Evolutionary conservation across 2,329 filamentous ascomycete species (phyloP), one percentile per base, ranked within the genome.

Genomic region (Claviceps maximensis): DNA sequence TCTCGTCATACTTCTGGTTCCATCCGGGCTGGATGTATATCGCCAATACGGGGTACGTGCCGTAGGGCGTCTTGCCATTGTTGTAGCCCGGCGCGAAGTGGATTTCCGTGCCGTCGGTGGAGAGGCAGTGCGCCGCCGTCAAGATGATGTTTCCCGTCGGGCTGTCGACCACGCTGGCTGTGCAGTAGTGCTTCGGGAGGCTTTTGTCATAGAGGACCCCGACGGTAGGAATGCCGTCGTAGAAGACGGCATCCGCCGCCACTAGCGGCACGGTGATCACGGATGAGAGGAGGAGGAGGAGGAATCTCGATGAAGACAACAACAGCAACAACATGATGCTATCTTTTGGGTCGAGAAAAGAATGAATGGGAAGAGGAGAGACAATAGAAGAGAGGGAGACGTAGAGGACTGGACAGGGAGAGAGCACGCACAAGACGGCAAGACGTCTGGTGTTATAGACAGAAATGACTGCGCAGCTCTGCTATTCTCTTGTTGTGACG

Each of bases 61-160:
- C 55, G 48, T 56, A 56, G 17, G 55, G 55, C 3, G 50, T 50
- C 36, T n/a, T 21, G 29, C 55, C 55, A n/a, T 54, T 42, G 52
- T 52, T 31, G 42, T 56, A 56, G 15, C 55, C 55, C 1, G 55
- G 55, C n/a, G 55, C 53, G 40, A 56, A 56, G 19, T n/a, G 4
- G 10, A 53, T 49, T n/a, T 51, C 55, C 9, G 19, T 49, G 50
- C 53, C 53, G 23, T 40, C 36, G 17, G 48, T 53, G 31, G 42
- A 47, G 50, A 56, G 40, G 53, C 55, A 56, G 47, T 56, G 55
- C 7, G 40, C 48, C 12, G 55, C 55, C n/a, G 55, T 56, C 17
- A 56, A 50, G 47, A 56, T 52, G 6, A 56, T 53, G 41, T 56
- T 54, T 27, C 53, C 49, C 29, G 46, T 38, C 13, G 31, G 27